Evolutionary conservation across 225 moss, liverwort and hornwort species (phyloP).

Genomic region (Sphagnum contortum): DNA sequence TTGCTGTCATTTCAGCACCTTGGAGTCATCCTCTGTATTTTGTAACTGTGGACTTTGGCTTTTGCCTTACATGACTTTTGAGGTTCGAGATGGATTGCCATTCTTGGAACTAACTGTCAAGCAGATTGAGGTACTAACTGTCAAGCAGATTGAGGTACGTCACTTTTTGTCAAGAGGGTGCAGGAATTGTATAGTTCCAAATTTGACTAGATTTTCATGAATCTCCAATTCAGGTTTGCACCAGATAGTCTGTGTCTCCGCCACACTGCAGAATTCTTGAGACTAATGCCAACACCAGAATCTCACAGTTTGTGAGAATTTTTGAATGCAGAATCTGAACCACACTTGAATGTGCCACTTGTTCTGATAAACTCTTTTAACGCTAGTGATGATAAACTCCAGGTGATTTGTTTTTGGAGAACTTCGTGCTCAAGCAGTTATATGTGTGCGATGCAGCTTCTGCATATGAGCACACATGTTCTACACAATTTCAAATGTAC

Average conservation of each 20-base stretch:
- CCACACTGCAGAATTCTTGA: too few species aligned
- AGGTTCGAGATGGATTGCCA: conserved; percentile 82
- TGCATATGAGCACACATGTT: conserved; percentile 80
- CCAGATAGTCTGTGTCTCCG: too few species aligned
- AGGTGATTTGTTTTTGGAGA: conserved; percentile 28
- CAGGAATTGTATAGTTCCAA: too few species aligned
- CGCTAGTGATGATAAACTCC: conserved; percentile 76
- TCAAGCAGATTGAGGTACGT: conserved; percentile 51
- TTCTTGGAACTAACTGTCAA: conserved; percentile 93
- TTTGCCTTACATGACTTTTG: conserved; percentile 7
- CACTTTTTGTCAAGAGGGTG: not conserved
- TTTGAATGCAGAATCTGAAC: conserved; percentile 56
- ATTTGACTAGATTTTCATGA: too few species aligned
- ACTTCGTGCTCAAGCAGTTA: too few species aligned
- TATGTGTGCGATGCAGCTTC: conserved; percentile 39
- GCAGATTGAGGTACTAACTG: conserved; percentile 92
- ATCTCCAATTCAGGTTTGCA: too few species aligned
- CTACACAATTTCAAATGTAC: not conserved
- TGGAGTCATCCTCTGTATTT: too few species aligned
- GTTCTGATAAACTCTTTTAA: conserved; percentile 99
- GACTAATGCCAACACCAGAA: too few species aligned
- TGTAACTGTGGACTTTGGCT: too few species aligned
- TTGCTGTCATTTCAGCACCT: too few species aligned
- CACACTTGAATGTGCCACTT: conserved; percentile 66
- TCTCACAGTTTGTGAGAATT: not conserved